Evolutionary conservation across 129 eudicot genomes (phyloP), one percentile per base, ranked within the genome.

Genomic region (Pittosporum tobira): DNA sequence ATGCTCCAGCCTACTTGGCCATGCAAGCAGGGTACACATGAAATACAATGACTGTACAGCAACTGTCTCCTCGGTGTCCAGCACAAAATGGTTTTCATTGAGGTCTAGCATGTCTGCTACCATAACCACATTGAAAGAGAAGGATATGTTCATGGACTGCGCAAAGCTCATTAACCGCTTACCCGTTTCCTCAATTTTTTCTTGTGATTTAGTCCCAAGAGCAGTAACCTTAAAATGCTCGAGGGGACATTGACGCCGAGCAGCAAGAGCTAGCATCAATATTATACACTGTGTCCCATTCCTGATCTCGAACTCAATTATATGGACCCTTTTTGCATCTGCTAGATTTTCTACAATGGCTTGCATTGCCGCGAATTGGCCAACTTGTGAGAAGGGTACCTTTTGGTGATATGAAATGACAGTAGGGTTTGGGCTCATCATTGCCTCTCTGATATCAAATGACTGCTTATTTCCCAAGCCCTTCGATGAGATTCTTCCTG

Each of bases 181-280:
- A 18, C 78, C 78, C 7, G 72, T 46, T 30, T 30, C 59, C 23
- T 59, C 59, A 4, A 66, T 36, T 40, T 7, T 61, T 11, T 26
- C 31, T 53, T 31, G 30, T 14, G 46, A 29, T 27, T 62, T 52
- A 13, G 25, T 37, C 18, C 68, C 68, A n/a, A 60, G 23, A 9
- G 78, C 73, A 11, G 73, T 73, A 14, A 73, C 56, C 69, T 66
- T 73, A 4, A 66, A 57, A 25, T 15, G 68, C 52, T 53, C 59
- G 1, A 66, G 30, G 19, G 72, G 67, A 28, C 16, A n/a, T 5
- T 37, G 28, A 1, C 12, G 3, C 43, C 64, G 49, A 27, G 22
- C 21, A 15, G 44, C 54, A 46, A 74, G 74, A 51, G 61, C 70
- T 46, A 62, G 70, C 74, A 68, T 62, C 62, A 74, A 22, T 16